Percentiles rank a stretch among this genome's conserved stretches.
These are phyloP conservation scores for Bacidia rubella DNA, from an alignment of 495 filamentous ascomycete genomes.

Conservation along the genomic window DNA sequence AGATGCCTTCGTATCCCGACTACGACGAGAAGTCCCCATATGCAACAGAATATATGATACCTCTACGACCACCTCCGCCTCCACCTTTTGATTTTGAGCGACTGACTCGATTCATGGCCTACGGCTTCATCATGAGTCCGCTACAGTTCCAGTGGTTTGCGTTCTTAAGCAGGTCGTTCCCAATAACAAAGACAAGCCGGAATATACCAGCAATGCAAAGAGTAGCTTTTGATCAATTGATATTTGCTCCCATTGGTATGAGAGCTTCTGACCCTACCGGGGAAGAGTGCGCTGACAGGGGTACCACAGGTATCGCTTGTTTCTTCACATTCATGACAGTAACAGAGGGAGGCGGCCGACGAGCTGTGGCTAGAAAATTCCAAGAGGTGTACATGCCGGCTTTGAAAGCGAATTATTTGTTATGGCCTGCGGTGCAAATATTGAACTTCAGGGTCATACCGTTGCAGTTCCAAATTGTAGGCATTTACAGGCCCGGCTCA, in stretches of 20 bases:
- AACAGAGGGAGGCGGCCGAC: slow-evolving; percentile 79
- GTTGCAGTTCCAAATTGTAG: slow-evolving; percentile 92
- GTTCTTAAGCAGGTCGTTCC: slow-evolving; percentile 71
- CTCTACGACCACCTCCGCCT: slow-evolving; percentile 44
- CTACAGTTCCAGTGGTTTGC: slow-evolving; percentile 95
- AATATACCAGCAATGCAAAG: slow-evolving; percentile 73
- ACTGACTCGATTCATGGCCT: slow-evolving; percentile 85
- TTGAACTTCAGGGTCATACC: slow-evolving; percentile 94
- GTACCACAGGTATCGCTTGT: slow-evolving; percentile 50
- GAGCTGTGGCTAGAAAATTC: slow-evolving; percentile 72
- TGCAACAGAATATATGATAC: slow-evolving; percentile 51
- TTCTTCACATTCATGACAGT: slow-evolving; percentile 98
- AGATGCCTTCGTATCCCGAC: slow-evolving; percentile 59
- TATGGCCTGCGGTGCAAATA: slow-evolving; percentile 95
- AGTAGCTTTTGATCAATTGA: slow-evolving; percentile 85
- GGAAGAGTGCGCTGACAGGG: background rate
- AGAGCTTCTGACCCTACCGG: slow-evolving; percentile 4
- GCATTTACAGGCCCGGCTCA: slow-evolving; percentile 12
- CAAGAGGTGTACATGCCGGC: slow-evolving; percentile 86
- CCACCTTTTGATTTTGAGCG: slow-evolving; percentile 93
- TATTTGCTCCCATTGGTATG: slow-evolving; percentile 78
- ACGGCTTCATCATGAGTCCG: slow-evolving; percentile 90
- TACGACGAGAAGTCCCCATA: slow-evolving; percentile 66
- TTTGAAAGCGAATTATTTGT: slow-evolving; percentile 87
- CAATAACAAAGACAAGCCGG: slow-evolving; percentile 62